Base-by-base conservation (phyloP, 2,329 filamentous ascomycete species). In the Fusarium pseudograminearum region DNA sequence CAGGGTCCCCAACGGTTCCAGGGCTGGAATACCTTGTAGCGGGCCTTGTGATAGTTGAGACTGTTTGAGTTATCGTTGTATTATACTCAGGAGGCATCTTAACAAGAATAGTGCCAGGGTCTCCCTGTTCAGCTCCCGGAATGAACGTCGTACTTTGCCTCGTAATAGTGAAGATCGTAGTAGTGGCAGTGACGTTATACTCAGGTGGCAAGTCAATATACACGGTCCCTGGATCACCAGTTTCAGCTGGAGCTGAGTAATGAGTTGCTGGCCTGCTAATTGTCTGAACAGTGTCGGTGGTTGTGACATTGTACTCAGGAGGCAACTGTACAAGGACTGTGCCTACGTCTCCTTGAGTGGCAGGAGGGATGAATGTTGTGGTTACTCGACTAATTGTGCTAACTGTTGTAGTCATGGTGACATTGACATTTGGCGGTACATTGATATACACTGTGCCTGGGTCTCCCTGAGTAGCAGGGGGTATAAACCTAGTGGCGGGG, bases 361-460 rank as follows among this genome's bases (percentile, higher is more conserved):
- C 65, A n/a, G 44, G 44, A 2, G 51, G 14, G 10, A 33, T 45
- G 47, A 56, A 69, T 2, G 65, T 69, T 18, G 65, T 69, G 20
- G 34, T 65, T 12, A 45, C 50, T 7, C 53, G 38, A 24, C 55
- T 65, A 31, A 65, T 65, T 10, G 66, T 61, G 47, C 51, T 69
- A 30, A 69, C 38, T 5, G 47, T 56, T 4, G 53, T 55, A 5
- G 61, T 67, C 16, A 56, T 56, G 10, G 61, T 67, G n/a, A 66
- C 56, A n/a, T 65, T 66, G 14, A 50, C 44, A 26, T 61, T 48
- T 2, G 62, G 62, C 10, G 63, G 63, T 18, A 65, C 38, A 16
- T 67, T 61, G 40, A 67, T 40, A 24, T 47, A 56, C 7, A 67
- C 45, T 28, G 63, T 65, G 24, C 61, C 63, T 38, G 45, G 61